Conservation (phyloP, 1,139 yeast species). For the Yamadazyma membranifaciens region DNA sequence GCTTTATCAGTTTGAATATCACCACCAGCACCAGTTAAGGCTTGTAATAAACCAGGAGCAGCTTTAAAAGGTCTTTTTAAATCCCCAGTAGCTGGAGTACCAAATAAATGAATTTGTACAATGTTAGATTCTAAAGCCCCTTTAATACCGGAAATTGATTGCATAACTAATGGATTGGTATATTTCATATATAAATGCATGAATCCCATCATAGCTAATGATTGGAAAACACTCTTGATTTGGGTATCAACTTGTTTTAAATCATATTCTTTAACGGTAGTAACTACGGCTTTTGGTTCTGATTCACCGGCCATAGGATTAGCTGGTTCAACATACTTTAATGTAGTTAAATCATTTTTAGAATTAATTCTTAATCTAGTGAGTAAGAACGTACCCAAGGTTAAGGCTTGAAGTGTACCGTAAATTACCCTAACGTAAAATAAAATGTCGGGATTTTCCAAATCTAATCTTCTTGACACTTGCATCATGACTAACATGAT, state of each 20-base stretch:
- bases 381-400: conserved; percentile 65
- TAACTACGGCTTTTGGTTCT: conserved; percentile 72
- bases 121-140: conserved; percentile 87
- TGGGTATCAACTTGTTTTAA: conserved; percentile 77
- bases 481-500: conserved; percentile 98
- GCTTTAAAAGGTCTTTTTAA: conserved; percentile 97
- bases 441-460: conserved; percentile 78
- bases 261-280: conserved; percentile 95
- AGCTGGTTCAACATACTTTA: conserved; percentile 88
- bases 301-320: conserved; percentile 75
- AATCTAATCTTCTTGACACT: conserved; percentile 83
- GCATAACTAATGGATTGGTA: conserved; percentile 96
- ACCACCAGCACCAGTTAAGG: conserved; percentile 51
- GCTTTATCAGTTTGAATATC: conserved; percentile 80
- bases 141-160: conserved; percentile 87
- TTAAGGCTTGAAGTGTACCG: conserved; percentile 61
- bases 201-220: conserved; percentile 97
- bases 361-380: conserved; percentile 59
- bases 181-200: conserved; percentile 98
- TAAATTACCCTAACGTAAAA: conserved; percentile 78
- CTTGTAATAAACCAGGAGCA: conserved; percentile 73
- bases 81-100: conserved; percentile 82
- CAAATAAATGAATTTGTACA: conserved; percentile 87
- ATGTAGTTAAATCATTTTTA: conserved; percentile 88
- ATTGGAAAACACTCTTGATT: conserved; percentile 80